Conservation (phyloP, 1,139 yeast genomes). For the Geotrichum macrosporum region DNA sequence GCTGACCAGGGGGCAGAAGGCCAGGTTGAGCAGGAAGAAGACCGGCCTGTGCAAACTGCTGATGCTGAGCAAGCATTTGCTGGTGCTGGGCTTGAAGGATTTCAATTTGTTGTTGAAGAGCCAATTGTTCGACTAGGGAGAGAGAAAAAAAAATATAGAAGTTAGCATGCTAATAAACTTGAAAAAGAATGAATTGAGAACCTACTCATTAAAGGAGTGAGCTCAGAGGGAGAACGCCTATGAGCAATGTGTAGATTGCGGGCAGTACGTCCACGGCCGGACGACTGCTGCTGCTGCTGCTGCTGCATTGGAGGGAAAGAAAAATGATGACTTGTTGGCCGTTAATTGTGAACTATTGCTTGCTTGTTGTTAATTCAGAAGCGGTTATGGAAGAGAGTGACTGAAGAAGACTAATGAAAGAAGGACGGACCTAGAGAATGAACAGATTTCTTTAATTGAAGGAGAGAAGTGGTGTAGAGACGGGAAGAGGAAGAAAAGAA, state of each 20-base stretch:
- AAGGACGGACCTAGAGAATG: too few species aligned
- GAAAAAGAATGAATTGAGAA: slow-evolving; percentile 23
- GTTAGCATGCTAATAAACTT: slow-evolving; percentile 17
- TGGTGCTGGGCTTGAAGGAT: slow-evolving; percentile 88
- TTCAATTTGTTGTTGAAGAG: slow-evolving; percentile 87
- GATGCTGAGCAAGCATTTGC: slow-evolving; percentile 69
- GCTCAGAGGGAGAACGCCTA: slow-evolving; percentile 87
- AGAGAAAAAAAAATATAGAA: too few species aligned
- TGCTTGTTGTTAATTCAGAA: too few species aligned
- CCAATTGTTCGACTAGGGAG: slow-evolving; percentile 70
- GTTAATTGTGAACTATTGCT: too few species aligned
- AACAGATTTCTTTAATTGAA: too few species aligned
- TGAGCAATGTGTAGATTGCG: slow-evolving; percentile 76
- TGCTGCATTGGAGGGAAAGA: slow-evolving; percentile 1
- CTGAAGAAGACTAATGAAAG: slow-evolving; percentile 5
- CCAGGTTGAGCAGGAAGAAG: slow-evolving; percentile 25
- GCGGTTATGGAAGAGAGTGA: slow-evolving; percentile 4
- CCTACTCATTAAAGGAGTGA: slow-evolving; percentile 83
- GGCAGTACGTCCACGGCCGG: slow-evolving; percentile 24
- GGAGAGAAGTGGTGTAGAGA: slow-evolving; percentile 1
- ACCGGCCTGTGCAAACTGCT: slow-evolving; percentile 42
- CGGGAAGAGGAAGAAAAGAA: slow-evolving; percentile 1
- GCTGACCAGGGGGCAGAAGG: slow-evolving; percentile 25
- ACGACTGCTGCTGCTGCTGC: slow-evolving; percentile 20
- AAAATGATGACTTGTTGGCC: too few species aligned